Evolutionary conservation across 148 eudicot genomes (phyloP), one percentile per base, ranked within the genome.

Genomic region (Amaranthus palmeri): DNA sequence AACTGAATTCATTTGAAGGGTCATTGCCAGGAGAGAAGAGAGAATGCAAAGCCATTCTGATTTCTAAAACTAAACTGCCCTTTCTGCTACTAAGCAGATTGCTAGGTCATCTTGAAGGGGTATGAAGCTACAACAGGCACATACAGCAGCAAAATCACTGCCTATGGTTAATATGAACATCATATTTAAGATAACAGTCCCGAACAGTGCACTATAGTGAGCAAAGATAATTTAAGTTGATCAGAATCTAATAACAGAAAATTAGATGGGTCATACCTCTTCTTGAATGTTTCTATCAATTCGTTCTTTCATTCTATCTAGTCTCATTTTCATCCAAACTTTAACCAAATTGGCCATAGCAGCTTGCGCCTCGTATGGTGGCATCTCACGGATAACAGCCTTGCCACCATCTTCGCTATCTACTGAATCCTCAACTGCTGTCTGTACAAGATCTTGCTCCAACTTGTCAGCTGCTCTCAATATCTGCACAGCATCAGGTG

Each of bases 351-450:
- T 88, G 72, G 89, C 92, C 69, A 95, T 90, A 58, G 88, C 88
- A 72, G 90, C 82, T 83, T 95, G 96, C 79, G 99, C 99, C 76
- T 95, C 99, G 84, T 68, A 95, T 65, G 99, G 99, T 74, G 97
- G 99, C 99, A 95, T 95, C 78, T 95, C 99, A 70, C 96, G 93
- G 46, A 95, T 95, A 54, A 95, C 86, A 69, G 90, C 99, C 84
- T 95, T 95, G 56, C 96, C 99, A 58, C 99, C 99, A 87, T 95
- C 99, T 49, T 95, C 97, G 74, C 97, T 88, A 61, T 95, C 97
- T 51, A 95, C 99, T 11, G 99, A 91, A 88, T 95, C 99, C 82
- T 95, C 99, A 54, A 95, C 99, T 42, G 97, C 99, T 67, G 92
- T 95, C 56, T 79, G 90, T 71, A 95, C 99, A 61, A 95, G 90